phyloP scores from a whole-genome alignment of 2,329 filamentous ascomycete genomes.

The Aspergillus pseudoglaucus region DNA sequence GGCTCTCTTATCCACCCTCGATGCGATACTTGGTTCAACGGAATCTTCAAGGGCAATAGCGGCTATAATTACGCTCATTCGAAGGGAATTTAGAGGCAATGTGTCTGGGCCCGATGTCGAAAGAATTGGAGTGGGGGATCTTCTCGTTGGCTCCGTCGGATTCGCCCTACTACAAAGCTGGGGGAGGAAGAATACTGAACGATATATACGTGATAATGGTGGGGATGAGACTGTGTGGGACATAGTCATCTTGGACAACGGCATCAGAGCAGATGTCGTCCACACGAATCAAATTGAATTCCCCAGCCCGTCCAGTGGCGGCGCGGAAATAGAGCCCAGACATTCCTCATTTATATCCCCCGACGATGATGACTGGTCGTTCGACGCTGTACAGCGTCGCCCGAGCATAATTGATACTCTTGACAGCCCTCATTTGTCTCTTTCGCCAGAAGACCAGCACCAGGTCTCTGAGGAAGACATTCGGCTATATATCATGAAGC shows the following conservation, averaged over 20 bases:
- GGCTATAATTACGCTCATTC: constrained; percentile 42
- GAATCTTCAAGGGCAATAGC: constrained; percentile 45
- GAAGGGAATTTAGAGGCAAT: constrained; percentile 37
- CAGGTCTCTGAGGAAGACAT: constrained; percentile 41
- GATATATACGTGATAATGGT: constrained; percentile 33
- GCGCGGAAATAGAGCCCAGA: constrained; percentile 42
- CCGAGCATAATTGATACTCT: constrained; percentile 17
- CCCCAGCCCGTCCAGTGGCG: constrained; percentile 34
- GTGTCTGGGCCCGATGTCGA: constrained; percentile 26
- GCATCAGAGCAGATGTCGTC: constrained; percentile 41
- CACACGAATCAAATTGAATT: constrained; percentile 34
- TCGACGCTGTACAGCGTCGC: constrained; percentile 35
- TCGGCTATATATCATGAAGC: constrained; percentile 42
- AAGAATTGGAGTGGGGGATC: constrained; percentile 38
- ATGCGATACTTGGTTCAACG: constrained; percentile 43
- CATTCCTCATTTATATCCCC: constrained; percentile 45
- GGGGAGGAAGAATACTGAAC: constrained; percentile 40
- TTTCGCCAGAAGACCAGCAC: constrained; percentile 31
- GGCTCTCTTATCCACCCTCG: constrained; percentile 39
- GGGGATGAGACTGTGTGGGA: constrained; percentile 43
- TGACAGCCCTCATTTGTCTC: constrained; percentile 21
- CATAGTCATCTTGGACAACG: constrained; percentile 43
- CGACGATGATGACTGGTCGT: constrained; percentile 28
- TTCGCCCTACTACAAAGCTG: constrained; percentile 43
- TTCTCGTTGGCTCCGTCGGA: constrained; percentile 38